Base-by-base conservation (phyloP, 1,284 basidiomycete species). In the Sphagnurus paluster region DNA sequence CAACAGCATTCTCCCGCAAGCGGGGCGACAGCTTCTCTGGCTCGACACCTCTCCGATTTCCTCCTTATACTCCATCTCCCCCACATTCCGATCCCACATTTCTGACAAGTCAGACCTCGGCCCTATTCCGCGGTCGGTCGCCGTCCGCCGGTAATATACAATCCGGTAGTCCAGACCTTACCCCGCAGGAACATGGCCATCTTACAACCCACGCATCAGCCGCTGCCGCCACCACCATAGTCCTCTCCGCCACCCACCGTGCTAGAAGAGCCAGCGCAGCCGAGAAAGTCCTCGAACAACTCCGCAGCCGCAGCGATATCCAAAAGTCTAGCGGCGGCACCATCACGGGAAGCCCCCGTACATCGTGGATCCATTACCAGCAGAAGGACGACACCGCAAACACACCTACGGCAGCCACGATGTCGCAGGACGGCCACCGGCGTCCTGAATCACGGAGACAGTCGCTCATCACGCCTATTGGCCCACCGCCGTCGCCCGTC, bases 211-310 rank as follows among this genome's bases (percentile, higher is more conserved):
- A 46, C 24, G 26, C 49, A 2, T 51, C 60, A 16, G 34, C 57
- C 17, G 50, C 56, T n/a, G n/a, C n/a, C 25, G 50, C 60, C 16
- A 45, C 50, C 9, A 56, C 44, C 9, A 49, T 34, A 20, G 44
- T 29, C 21, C 50, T 64, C n/a, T 58, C 62, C 4, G 62, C 65
- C 16, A 66, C 66, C 8, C 62, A 63, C 40, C 65, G 73, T 16
- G 61, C 68, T 14, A 70, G 77, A 46, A 64, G 76, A 48, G 66
- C 74, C 4, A 82, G 80, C 44, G 77, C 76, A 5, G 80, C 81
- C 0, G 81, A 83, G 56, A 76, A 74, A 46, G 73, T 79, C 3
- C 61, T 83, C 4, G 80, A 81, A 54, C 76, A 80, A 48, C 62
- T 83, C 13, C 71, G 77, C 19, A 76, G 63, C 49, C 68, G 76